These are phyloP conservation scores for Sclerotinia spermophila DNA, from an alignment of 2,329 filamentous ascomycete genomes.

Conservation along the genomic window DNA sequence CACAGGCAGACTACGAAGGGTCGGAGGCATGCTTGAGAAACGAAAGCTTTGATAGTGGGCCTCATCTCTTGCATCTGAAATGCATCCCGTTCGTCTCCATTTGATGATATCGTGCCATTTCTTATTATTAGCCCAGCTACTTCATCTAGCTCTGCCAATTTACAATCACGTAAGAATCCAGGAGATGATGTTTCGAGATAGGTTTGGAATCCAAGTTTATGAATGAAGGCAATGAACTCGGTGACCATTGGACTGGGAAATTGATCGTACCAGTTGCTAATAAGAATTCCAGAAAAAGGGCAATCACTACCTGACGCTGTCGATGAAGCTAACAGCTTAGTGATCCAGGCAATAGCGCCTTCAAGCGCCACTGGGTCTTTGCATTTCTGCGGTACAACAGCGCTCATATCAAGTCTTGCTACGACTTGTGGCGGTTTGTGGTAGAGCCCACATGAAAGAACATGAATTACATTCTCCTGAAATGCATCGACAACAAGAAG, in stretches of 20 bases:
- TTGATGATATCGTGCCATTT: slow-evolving; percentile 42
- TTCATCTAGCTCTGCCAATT: slow-evolving; percentile 22
- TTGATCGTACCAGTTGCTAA: slow-evolving; percentile 26
- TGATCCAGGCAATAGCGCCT: slow-evolving; percentile 4
- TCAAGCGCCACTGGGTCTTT: background rate
- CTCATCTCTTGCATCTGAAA: slow-evolving; percentile 39
- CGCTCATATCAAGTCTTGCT: slow-evolving; percentile 29
- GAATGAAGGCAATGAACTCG: slow-evolving; percentile 28
- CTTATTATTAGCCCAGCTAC: slow-evolving; percentile 42
- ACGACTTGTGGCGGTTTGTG: slow-evolving; percentile 24
- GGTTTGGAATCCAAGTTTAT: slow-evolving; percentile 28
- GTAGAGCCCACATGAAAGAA: slow-evolving; percentile 31
- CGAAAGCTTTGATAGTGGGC: slow-evolving; percentile 25
- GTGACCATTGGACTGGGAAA: slow-evolving; percentile 23
- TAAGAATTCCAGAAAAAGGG: slow-evolving; percentile 26
- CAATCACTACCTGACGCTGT: slow-evolving; percentile 21
- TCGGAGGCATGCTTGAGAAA: slow-evolving; percentile 29
- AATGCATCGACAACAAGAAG: slow-evolving; percentile 44
- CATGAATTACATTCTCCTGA: slow-evolving; percentile 38
- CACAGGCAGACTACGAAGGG: slow-evolving; percentile 31
- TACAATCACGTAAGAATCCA: slow-evolving; percentile 24
- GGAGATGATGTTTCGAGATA: slow-evolving; percentile 30
- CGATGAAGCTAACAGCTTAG: slow-evolving; percentile 21
- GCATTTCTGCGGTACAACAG: slow-evolving; percentile 18
- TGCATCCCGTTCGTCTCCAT: slow-evolving; percentile 43